Conservation (phyloP, 73 alveolate genomes). For the Paramecium bursaria region DNA sequence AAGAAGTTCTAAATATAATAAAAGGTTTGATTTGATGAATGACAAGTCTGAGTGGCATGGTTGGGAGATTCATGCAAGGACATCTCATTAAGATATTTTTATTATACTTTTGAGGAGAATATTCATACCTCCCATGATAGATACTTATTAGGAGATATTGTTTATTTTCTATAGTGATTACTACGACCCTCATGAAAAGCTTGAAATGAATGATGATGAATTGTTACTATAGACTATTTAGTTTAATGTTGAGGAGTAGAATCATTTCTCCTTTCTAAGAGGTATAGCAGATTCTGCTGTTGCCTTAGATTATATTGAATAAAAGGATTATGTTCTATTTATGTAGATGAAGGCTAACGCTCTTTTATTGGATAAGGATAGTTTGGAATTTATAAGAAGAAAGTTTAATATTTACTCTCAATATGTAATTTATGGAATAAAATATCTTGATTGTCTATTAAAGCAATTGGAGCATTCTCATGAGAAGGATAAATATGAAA, state of each 20-base stretch:
- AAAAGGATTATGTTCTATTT: too few species aligned
- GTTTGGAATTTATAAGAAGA: too few species aligned
- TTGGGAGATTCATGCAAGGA: constrained; percentile 57
- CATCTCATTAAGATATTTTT: constrained; percentile 39
- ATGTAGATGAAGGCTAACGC: too few species aligned
- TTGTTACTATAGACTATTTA: not conserved
- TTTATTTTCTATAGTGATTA: constrained; percentile 49
- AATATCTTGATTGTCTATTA: constrained; percentile 21
- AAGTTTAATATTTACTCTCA: too few species aligned
- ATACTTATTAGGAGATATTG: constrained; percentile 34
- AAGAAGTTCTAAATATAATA: constrained; percentile 20
- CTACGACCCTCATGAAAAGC: constrained; percentile 4
- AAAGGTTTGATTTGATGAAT: constrained; percentile 42
- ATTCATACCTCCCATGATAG: constrained; percentile 38
- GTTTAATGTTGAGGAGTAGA: too few species aligned
- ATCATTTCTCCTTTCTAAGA: too few species aligned
- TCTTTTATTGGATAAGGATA: too few species aligned
- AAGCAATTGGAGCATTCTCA: not conserved
- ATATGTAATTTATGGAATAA: not conserved
- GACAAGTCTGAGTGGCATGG: constrained; percentile 52
- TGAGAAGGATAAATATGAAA: constrained; percentile 10
- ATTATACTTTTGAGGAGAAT: constrained; percentile 29
- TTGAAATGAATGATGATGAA: constrained; percentile 35
- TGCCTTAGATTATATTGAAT: too few species aligned
- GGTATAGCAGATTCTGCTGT: too few species aligned